A percentile compares a stretch with the other conserved stretches of the same genome.
Evolutionary conservation across 768 basidiomycete species (phyloP).

Genomic region (Termitomyces titanicus): DNA sequence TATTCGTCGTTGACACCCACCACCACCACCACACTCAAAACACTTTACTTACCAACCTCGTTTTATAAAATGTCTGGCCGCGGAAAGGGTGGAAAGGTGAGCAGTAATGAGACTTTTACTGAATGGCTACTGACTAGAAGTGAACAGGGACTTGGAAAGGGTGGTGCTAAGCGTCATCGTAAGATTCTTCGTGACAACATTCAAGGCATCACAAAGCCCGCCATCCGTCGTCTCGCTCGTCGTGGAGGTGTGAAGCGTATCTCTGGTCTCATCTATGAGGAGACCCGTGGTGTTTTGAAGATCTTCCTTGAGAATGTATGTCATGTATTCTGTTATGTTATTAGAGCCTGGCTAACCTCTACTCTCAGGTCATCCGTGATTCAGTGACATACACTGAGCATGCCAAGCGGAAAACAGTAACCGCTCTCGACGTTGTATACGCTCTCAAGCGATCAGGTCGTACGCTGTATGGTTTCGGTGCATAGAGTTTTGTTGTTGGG

Average conservation of each 20-base stretch:
- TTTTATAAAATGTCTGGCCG: conserved; percentile 4
- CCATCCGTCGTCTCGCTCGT: conserved; percentile 5
- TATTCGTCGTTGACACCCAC: conserved; percentile 22
- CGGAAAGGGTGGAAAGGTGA: conserved; percentile 7
- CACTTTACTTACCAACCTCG: conserved; percentile 1
- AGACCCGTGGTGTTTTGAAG: conserved; percentile 8
- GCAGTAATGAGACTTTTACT: neutral
- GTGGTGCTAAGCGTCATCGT: conserved; percentile 9
- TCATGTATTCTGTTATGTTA: neutral
- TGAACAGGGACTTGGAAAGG: conserved; percentile 2
- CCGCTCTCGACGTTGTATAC: conserved; percentile 90
- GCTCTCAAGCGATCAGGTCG: conserved; percentile 83
- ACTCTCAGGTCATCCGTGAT: conserved; percentile 78
- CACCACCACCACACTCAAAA: conserved; percentile 19
- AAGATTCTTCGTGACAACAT: conserved; percentile 9
- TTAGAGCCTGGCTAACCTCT: neutral
- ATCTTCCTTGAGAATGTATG: conserved; percentile 7
- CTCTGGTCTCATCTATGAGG: conserved; percentile 4
- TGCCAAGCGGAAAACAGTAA: conserved; percentile 93
- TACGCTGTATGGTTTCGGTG: conserved; percentile 92
- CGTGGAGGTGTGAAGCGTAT: conserved; percentile 7
- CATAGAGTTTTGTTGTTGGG: conserved; percentile 36
- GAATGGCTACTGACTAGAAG: neutral
- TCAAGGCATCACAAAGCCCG: conserved; percentile 5
- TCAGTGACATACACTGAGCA: conserved; percentile 94